phyloP scores from a whole-genome alignment of 495 filamentous ascomycete genomes.

The Aspergillus steynii region DNA sequence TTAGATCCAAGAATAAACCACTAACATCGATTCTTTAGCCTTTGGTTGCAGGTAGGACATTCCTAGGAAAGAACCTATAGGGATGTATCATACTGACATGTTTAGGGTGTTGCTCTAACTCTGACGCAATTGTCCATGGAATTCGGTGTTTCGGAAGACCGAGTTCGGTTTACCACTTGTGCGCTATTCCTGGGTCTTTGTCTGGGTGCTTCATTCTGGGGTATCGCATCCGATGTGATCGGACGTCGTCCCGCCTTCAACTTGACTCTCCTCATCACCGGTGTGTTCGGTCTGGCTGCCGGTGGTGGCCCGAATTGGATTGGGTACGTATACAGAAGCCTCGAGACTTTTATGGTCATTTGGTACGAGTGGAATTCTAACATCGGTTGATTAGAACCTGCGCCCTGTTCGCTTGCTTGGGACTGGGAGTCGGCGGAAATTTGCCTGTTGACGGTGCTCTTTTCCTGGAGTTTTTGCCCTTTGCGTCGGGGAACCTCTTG shows the following conservation, averaged over 20 bases:
- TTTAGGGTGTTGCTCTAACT: constrained; percentile 57
- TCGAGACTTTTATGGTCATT: neutral
- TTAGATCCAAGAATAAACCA: neutral
- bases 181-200: constrained; percentile 57
- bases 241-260: constrained; percentile 63
- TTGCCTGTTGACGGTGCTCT: constrained; percentile 58
- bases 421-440: constrained; percentile 62
- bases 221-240: constrained; percentile 56
- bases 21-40: constrained; percentile 31
- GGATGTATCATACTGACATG: neutral
- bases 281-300: constrained; percentile 55
- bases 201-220: constrained; percentile 61
- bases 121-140: constrained; percentile 51
- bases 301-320: constrained; percentile 56
- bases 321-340: constrained; percentile 30
- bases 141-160: constrained; percentile 49
- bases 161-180: constrained; percentile 57
- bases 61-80: neutral
- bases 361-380: neutral
- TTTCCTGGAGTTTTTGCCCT: constrained; percentile 61
- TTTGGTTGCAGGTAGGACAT: constrained; percentile 46
- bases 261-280: constrained; percentile 54
- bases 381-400: constrained; percentile 25
- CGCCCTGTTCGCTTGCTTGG: constrained; percentile 50
- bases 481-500: constrained; percentile 51